Percentiles rank a stretch among this genome's conserved stretches.
phyloP scores from a whole-genome alignment of 208 protist genomes.

The Leishmania arabica region DNA sequence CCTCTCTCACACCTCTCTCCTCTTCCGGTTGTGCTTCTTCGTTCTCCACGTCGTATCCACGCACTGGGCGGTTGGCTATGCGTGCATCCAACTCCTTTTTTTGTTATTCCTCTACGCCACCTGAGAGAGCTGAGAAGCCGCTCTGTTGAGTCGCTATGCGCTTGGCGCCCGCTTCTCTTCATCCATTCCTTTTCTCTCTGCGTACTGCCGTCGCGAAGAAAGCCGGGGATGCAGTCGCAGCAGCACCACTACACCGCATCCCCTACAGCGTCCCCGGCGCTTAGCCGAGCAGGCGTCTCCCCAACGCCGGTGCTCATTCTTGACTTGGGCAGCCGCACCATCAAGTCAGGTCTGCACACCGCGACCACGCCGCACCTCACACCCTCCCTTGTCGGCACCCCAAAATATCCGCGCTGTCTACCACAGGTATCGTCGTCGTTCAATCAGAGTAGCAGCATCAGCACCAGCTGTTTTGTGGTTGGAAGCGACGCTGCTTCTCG shows the following conservation, averaged over 20 bases:
- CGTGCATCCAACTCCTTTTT: not conserved
- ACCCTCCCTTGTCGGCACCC: slow-evolving; percentile 38
- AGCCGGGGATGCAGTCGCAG: not conserved
- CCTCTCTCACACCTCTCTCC: not conserved
- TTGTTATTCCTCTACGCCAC: not conserved
- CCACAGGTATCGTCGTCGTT: not conserved
- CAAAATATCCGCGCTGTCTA: slow-evolving; percentile 43
- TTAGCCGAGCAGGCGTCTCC: not conserved
- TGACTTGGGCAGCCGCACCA: slow-evolving; percentile 50
- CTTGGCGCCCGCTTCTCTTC: not conserved
- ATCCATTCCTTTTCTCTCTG: not conserved
- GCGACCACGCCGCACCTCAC: slow-evolving; percentile 27
- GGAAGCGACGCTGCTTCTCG: slow-evolving; percentile 32
- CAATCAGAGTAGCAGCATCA: not conserved
- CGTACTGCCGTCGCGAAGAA: not conserved
- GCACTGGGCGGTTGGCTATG: not conserved
- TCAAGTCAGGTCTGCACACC: slow-evolving; percentile 45
- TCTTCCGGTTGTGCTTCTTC: not conserved
- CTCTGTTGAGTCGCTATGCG: not conserved
- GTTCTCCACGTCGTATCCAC: not conserved
- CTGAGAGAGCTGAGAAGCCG: not conserved
- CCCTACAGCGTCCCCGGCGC: not conserved
- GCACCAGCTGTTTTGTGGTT: not conserved
- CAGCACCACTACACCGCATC: not conserved
- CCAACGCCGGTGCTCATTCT: slow-evolving; percentile 33